A percentile compares a stretch with the other conserved stretches of the same genome.
These are phyloP conservation scores for Recurvomyces mirabilis DNA, from an alignment of 495 filamentous ascomycete genomes.

Conservation along the genomic window DNA sequence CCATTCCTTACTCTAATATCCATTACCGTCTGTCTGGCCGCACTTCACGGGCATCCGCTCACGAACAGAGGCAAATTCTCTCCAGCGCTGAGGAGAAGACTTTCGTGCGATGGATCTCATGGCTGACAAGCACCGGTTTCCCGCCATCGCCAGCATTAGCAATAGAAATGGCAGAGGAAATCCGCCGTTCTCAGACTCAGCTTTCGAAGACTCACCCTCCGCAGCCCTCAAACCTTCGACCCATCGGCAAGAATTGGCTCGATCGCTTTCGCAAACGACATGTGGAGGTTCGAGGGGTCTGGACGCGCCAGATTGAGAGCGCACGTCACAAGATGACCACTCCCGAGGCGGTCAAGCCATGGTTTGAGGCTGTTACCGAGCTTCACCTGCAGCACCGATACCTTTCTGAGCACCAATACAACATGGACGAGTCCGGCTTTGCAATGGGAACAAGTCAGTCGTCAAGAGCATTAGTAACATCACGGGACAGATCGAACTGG, in stretches of 20 bases:
- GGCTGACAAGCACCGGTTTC: not conserved
- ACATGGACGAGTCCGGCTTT: conserved; percentile 7
- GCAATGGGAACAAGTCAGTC: not conserved
- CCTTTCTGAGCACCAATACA: not conserved
- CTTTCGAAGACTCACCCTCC: not conserved
- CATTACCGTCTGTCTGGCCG: not conserved
- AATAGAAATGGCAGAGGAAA: not conserved
- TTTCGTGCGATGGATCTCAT: not conserved
- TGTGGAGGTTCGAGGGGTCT: conserved; percentile 3
- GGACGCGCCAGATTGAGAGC: conserved; percentile 7
- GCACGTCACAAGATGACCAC: not conserved
- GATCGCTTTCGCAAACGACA: conserved; percentile 5
- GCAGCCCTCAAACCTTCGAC: not conserved
- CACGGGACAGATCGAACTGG: conserved; percentile 6
- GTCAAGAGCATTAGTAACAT: conserved; percentile 7
- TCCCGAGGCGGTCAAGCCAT: not conserved
- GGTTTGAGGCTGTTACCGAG: conserved; percentile 9
- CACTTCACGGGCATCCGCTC: not conserved
- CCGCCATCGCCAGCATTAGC: not conserved
- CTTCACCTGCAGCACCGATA: conserved; percentile 3
- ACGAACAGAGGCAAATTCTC: not conserved
- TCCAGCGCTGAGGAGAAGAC: not conserved
- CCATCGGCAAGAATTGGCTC: conserved; percentile 6
- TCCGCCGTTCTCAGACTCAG: not conserved
- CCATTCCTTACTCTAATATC: not conserved